A percentile compares a stretch with the other conserved stretches of the same genome.
These are phyloP conservation scores for Corylus heterophylla DNA, from an alignment of 306 rosid genomes.

Conservation along the genomic window DNA sequence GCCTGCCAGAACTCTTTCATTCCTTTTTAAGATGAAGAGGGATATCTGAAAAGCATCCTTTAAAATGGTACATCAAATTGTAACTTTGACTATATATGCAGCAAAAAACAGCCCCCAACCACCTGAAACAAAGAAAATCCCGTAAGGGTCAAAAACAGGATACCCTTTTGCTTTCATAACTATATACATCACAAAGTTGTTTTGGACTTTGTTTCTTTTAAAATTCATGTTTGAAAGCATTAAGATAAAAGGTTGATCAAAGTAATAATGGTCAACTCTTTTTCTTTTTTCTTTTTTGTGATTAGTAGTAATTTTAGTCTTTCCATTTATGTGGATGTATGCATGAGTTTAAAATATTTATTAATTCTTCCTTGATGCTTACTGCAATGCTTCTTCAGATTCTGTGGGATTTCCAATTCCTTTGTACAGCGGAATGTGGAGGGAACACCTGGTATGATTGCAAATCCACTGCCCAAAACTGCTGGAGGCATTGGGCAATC, in stretches of 20 bases:
- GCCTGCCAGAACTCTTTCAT: not conserved
- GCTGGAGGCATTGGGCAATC: slow-evolving; percentile 35
- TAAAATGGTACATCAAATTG: not conserved
- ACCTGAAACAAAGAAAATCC: not conserved
- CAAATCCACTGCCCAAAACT: slow-evolving; percentile 43
- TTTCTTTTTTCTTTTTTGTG: slow-evolving; percentile 1
- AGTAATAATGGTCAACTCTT: not conserved
- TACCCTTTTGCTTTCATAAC: not conserved
- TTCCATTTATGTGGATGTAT: not conserved
- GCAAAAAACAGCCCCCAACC: not conserved
- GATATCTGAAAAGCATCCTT: not conserved
- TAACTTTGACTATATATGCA: not conserved
- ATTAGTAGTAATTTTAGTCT: not conserved
- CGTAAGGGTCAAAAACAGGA: not conserved
- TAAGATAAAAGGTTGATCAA: not conserved
- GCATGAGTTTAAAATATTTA: not conserved
- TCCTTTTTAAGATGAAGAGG: not conserved
- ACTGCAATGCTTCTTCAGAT: slow-evolving; percentile 51
- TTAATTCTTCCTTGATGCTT: slow-evolving; percentile 19
- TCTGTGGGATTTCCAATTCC: slow-evolving; percentile 76
- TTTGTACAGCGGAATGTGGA: slow-evolving; percentile 61
- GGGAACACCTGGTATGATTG: slow-evolving; percentile 35
- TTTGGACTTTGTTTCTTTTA: not conserved
- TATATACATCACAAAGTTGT: not conserved
- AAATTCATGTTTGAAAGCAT: not conserved